These are phyloP conservation scores for Blastobotrys attinorum DNA, from an alignment of 805 yeast species.

Conservation along the genomic window DNA sequence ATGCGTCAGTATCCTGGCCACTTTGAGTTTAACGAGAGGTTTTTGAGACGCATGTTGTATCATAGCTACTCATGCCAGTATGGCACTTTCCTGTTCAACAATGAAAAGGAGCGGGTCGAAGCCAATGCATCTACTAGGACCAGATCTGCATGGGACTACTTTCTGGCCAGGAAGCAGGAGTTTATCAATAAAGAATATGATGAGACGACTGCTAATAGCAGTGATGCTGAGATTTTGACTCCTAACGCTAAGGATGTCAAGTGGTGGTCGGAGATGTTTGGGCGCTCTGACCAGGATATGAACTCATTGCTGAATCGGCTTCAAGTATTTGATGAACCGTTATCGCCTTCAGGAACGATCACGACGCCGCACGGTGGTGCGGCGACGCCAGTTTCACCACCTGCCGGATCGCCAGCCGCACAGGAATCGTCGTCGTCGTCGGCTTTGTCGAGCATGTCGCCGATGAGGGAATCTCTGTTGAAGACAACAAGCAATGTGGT, in stretches of 20 bases:
- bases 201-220: conserved; percentile 17
- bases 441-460: too few relatives aligned
- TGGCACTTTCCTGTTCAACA: conserved; percentile 78
- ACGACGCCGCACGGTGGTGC: neutral
- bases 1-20: conserved; percentile 56
- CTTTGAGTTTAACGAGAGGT: conserved; percentile 86
- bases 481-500: too few relatives aligned
- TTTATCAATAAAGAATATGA: conserved; percentile 50
- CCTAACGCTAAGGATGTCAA: conserved; percentile 56
- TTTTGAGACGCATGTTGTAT: conserved; percentile 73
- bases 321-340: too few relatives aligned
- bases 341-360: neutral
- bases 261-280: conserved; percentile 89
- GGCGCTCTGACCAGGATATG: conserved; percentile 65
- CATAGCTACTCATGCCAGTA: conserved; percentile 92
- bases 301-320: conserved; percentile 26
- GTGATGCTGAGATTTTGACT: conserved; percentile 28
- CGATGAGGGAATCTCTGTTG: too few relatives aligned
- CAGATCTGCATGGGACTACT: conserved; percentile 89
- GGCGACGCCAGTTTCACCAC: neutral
- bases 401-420: neutral
- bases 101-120: conserved; percentile 54
- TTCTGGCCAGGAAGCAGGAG: conserved; percentile 63
- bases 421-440: too few relatives aligned
- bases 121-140: conserved; percentile 42